Base-by-base conservation (phyloP, 1,284 basidiomycete species). In the Fomitopsis pinicola region DNA sequence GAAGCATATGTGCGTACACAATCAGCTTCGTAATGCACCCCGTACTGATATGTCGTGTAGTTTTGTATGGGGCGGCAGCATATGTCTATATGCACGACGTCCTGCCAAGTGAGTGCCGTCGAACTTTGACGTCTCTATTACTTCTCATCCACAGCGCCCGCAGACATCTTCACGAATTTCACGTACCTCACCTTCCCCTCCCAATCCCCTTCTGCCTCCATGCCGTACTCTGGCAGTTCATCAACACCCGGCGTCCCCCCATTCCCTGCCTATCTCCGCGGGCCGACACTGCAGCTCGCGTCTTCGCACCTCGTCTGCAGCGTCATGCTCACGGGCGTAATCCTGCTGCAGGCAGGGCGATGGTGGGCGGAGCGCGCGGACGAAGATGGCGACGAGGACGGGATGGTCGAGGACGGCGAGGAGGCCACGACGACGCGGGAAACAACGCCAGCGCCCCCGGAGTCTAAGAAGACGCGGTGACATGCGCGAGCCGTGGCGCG, bases 281-380 rank as follows among this genome's bases (percentile, higher is more conserved):
- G 72, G 45, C 79, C 84, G 14, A 88, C 86, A 1, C 80, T 92
- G 55, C 88, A 89, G 60, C 85, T 93, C 59, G 91, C 91, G 1
- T 91, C 91, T 35, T 87, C 82, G 66, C 84, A 93, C 69, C 87
- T 93, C 68, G 83, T 92, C 60, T 92, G 89, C 77, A 89, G 88
- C 68, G 91, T 93, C 50, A 87, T 89, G 2, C 82, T 93, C 62
- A 93, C 91, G 0, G 91, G 91, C 28, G 87, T 92, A 28, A 76
- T 93, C 50, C 83, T 84, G 14, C 81, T 93, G 33, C 91, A 93
- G 75, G 89, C 90, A 0, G 89, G 87, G 50, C 82, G 91, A 45
- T 88, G 86, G 77, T 92, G 89, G 89, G 89, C 87, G 2, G 90
- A 92, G 70, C 83, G 81, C 44, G 78, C 84, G 8, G 86, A 88